Percentiles rank a stretch among this genome's conserved stretches.
Evolutionary conservation across 441 rosid genomes (phyloP).

Genomic region (Erodium texanum): DNA sequence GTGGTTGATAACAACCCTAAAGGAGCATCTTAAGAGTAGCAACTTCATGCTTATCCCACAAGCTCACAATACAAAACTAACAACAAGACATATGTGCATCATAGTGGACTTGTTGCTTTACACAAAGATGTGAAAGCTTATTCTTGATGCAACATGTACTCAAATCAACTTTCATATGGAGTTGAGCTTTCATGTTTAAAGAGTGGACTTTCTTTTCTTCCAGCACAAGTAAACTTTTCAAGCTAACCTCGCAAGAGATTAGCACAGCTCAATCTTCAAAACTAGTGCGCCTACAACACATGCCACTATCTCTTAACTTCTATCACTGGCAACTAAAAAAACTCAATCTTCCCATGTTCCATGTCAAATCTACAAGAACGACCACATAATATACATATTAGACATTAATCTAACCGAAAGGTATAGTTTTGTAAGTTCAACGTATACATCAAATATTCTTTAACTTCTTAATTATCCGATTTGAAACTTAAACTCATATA

Average conservation of each 20-base stretch:
- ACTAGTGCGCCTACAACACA: neutral
- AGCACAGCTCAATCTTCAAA: neutral
- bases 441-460: no score
- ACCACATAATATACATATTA: no score
- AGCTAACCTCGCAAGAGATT: slow-evolving; percentile 2
- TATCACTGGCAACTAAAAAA: neutral
- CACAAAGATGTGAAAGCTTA: neutral
- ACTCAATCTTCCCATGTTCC: no score
- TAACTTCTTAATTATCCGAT: no score
- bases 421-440: no score
- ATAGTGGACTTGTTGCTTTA: neutral
- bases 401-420: no score
- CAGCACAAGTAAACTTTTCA: neutral
- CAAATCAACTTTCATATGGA: neutral
- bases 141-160: slow-evolving; percentile 5
- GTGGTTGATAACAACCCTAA: neutral
- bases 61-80: neutral
- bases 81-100: no score
- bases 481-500: no score
- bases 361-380: no score
- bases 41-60: neutral
- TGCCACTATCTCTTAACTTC: neutral
- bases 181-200: neutral
- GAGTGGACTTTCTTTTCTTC: slow-evolving; percentile 6
- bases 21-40: neutral